Conservation (phyloP, 371 early-diverging fungal genomes). For the Umbelopsis sp. region DNA sequence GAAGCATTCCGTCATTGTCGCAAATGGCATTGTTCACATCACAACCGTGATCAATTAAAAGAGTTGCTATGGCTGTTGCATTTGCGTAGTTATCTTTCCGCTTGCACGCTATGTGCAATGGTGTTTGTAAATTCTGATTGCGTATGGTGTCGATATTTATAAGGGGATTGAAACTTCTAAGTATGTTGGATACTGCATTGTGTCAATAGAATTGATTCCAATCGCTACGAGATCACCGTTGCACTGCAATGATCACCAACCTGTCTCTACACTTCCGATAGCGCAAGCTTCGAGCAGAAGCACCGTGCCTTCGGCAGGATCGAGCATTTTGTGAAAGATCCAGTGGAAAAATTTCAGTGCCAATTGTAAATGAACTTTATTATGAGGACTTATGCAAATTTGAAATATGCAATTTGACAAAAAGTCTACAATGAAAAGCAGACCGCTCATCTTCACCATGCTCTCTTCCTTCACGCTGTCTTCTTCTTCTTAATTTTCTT, state of each 20-base stretch:
- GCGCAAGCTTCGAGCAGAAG: slow-evolving; percentile 12
- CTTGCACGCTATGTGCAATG: slow-evolving; percentile 51
- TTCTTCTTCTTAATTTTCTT: slow-evolving; percentile 63
- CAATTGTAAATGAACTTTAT: background rate
- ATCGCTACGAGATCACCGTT: background rate
- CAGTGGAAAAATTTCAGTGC: background rate
- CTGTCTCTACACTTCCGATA: background rate
- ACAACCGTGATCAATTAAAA: slow-evolving; percentile 41
- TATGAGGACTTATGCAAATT: no score
- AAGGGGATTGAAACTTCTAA: slow-evolving; percentile 20
- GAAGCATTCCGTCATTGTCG: slow-evolving; percentile 49
- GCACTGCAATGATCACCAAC: background rate
- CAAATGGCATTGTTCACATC: slow-evolving; percentile 57
- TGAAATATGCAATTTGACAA: no score
- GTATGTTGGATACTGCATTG: slow-evolving; percentile 5
- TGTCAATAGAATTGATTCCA: no score
- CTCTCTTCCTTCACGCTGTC: background rate
- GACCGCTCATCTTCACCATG: no score
- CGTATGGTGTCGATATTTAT: slow-evolving; percentile 49
- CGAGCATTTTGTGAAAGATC: slow-evolving; percentile 12
- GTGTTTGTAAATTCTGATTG: slow-evolving; percentile 46
- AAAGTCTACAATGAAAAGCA: no score
- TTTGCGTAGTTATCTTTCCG: slow-evolving; percentile 39
- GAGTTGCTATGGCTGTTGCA: slow-evolving; percentile 40
- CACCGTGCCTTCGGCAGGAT: slow-evolving; percentile 5